phyloP scores from a whole-genome alignment of 768 basidiomycete species.

The Boletus reticuloceps region DNA sequence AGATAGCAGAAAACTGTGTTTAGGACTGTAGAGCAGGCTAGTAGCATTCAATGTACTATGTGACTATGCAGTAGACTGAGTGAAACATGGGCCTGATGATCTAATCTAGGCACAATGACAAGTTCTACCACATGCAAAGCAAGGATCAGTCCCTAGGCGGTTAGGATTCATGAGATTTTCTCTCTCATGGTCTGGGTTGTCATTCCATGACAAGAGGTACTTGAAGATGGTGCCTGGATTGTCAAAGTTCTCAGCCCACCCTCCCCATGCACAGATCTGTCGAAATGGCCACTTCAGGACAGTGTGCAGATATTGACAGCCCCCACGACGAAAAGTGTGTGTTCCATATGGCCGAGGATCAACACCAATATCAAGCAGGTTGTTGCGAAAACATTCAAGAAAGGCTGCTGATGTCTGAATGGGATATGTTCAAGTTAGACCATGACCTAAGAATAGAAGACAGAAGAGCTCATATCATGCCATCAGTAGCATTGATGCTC shows the following conservation, averaged over 20 bases:
- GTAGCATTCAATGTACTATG: no score
- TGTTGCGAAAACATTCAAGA: neutral
- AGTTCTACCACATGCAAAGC: neutral
- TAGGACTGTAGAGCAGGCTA: no score
- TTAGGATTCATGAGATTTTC: neutral
- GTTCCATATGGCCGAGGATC: neutral
- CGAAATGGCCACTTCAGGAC: neutral
- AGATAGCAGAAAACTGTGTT: no score
- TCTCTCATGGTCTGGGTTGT: neutral
- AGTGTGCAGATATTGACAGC: neutral
- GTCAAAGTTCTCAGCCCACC: neutral
- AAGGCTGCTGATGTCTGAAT: neutral
- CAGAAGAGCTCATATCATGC: neutral
- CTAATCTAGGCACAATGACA: neutral
- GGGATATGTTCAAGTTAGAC: neutral
- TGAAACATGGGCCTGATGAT: no score
- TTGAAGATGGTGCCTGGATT: neutral
- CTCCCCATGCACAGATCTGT: neutral
- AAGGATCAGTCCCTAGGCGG: neutral
- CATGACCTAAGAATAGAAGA: no score
- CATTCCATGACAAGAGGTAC: neutral
- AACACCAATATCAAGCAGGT: neutral
- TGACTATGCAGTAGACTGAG: no score
- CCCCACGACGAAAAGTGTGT: neutral
- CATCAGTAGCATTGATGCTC: neutral